Percentiles rank a stretch among this genome's conserved stretches.
These are phyloP conservation scores for Penicillium lividum DNA, from an alignment of 495 filamentous ascomycete species.

Conservation along the genomic window DNA sequence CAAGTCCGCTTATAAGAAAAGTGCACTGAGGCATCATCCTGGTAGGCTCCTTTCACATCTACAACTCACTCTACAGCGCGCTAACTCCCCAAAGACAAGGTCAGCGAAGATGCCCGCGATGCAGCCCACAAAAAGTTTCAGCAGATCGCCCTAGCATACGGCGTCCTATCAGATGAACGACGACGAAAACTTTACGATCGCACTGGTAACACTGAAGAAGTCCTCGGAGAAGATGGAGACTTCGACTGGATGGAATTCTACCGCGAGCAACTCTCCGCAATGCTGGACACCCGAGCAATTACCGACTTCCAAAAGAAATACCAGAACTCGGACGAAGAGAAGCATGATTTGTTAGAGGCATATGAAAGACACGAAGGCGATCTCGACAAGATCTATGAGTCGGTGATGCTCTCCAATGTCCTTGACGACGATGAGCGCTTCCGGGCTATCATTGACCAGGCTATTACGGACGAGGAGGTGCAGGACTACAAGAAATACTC, in stretches of 20 bases:
- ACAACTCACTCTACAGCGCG: too few relatives aligned
- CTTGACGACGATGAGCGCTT: slow-evolving; percentile 87
- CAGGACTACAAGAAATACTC: slow-evolving; percentile 66
- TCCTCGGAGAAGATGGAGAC: slow-evolving; percentile 68
- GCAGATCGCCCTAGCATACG: slow-evolving; percentile 88
- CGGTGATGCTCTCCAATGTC: slow-evolving; percentile 81
- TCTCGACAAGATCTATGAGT: slow-evolving; percentile 73
- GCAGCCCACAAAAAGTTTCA: slow-evolving; percentile 81
- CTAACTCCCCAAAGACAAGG: slow-evolving; percentile 61
- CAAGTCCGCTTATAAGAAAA: slow-evolving; percentile 93
- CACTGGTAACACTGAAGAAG: slow-evolving; percentile 84
- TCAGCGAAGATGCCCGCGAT: slow-evolving; percentile 58
- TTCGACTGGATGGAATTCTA: slow-evolving; percentile 93
- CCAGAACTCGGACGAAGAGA: slow-evolving; percentile 86
- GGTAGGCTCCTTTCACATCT: slow-evolving; percentile 50
- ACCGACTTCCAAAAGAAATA: slow-evolving; percentile 72
- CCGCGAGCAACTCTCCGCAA: slow-evolving; percentile 71
- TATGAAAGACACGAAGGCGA: slow-evolving; percentile 70
- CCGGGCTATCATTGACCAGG: slow-evolving; percentile 73
- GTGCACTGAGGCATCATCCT: slow-evolving; percentile 85
- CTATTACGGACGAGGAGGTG: slow-evolving; percentile 69
- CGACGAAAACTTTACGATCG: slow-evolving; percentile 82
- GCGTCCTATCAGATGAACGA: slow-evolving; percentile 77
- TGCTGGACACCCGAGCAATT: slow-evolving; percentile 68
- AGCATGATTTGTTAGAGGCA: slow-evolving; percentile 69